Base-by-base conservation (phyloP, 768 basidiomycete genomes). In the Sarcodon sp. region DNA sequence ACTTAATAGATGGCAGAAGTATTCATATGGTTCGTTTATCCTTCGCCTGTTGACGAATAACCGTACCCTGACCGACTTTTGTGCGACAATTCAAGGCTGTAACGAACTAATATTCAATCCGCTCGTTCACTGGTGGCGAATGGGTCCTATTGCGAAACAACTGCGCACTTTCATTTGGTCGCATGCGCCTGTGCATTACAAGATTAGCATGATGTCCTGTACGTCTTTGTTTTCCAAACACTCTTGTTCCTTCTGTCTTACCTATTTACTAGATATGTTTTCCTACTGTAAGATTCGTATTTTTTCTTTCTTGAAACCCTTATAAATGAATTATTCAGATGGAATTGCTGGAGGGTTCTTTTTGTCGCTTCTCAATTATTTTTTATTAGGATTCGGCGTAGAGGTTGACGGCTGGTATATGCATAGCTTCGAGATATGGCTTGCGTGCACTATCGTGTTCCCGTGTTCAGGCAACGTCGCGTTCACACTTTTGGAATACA, bases 1-100 rank as follows among this genome's bases (percentile, higher is more conserved):
- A 61, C 67, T 94, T 7, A 92, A 92, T 56, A 65, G 91, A 2
- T 94, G 91, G 91, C 87, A 92, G 52, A 94, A 92, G 59, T 88
- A 87, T 51, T 69, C 83, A 0, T 87, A 85, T 63, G 85, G 82
- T 75, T 57, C 46, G 58, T 48, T 63, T 56, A 7, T 45, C 1
- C 5, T 50, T 44, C 39, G 35, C 46, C 41, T 27, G 39, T 13
- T 41, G 39, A 41, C 39, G 8, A 7, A 8, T 11, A 27, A 27
- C 21, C 21, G 21, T 27, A 27, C 21, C n/a, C 21, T 27, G 21
- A 27, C 4, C 4, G 21, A 27, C 21, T 27, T 4, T 3, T 43
- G 50, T 36, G 48, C 31, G 15, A 31, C 10, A n/a, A 27, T 27
- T 39, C 6, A 33, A 79, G 79, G 80, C 3, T 83, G 79, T 59